A percentile compares a stretch with the other conserved stretches of the same genome.
These are phyloP conservation scores for Carallia pectinifolia DNA, from an alignment of 345 rosid genomes.

Conservation along the genomic window DNA sequence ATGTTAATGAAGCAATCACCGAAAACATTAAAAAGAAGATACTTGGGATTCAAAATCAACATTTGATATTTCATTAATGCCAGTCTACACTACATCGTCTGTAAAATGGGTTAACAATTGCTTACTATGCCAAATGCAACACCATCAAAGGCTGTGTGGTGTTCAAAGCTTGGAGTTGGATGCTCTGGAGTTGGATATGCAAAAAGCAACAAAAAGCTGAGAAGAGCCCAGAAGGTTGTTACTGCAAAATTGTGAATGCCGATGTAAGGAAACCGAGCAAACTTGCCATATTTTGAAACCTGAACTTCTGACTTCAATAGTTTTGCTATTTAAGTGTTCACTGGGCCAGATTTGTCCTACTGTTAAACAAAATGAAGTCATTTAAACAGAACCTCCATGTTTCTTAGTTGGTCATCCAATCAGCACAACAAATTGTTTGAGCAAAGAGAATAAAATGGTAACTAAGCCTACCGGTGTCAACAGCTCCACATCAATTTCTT, in stretches of 20 bases:
- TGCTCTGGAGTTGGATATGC: constrained; percentile 94
- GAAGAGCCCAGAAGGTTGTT: constrained; percentile 76
- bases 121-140: constrained; percentile 95
- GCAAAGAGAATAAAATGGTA: neutral
- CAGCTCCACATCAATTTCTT: constrained; percentile 3
- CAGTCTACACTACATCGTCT: no score
- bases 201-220: constrained; percentile 85
- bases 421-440: neutral
- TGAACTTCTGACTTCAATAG: neutral
- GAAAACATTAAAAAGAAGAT: no score
- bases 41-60: no score
- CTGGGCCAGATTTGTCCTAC: constrained; percentile 6
- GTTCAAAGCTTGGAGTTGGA: constrained; percentile 97
- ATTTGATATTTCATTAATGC: no score
- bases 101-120: constrained; percentile 4
- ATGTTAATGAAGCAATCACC: no score
- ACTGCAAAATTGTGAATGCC: constrained; percentile 45
- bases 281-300: neutral
- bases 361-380: neutral
- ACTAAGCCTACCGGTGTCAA: neutral
- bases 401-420: neutral
- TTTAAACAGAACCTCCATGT: constrained; percentile 3
- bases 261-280: constrained; percentile 13
- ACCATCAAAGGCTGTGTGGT: constrained; percentile 85
- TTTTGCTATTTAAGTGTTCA: neutral